Evolutionary conservation across 2,329 filamentous ascomycete species (phyloP).

Genomic region (Penicillium concentricum): DNA sequence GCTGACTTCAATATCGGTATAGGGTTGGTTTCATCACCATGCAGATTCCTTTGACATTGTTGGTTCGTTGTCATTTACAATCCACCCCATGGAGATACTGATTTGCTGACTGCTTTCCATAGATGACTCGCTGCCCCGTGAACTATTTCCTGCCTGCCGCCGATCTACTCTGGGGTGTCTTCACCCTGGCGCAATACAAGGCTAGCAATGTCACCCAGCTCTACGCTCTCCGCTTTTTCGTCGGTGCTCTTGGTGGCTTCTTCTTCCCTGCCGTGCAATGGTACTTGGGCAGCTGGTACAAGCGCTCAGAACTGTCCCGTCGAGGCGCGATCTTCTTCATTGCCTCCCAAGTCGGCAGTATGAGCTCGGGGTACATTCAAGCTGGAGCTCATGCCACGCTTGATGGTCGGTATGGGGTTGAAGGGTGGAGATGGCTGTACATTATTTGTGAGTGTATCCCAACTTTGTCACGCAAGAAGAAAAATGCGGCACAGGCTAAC

Average conservation of each 20-base stretch:
- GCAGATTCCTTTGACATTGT: slow-evolving; percentile 18
- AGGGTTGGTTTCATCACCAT: slow-evolving; percentile 22
- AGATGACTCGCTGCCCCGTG: slow-evolving; percentile 22
- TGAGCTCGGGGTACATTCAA: slow-evolving; percentile 26
- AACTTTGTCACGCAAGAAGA: not conserved
- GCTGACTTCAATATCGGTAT: not conserved
- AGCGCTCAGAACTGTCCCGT: slow-evolving; percentile 21
- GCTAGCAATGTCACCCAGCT: slow-evolving; percentile 25
- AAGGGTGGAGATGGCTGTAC: slow-evolving; percentile 22
- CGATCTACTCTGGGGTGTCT: slow-evolving; percentile 18
- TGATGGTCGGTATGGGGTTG: slow-evolving; percentile 16
- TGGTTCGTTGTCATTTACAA: slow-evolving; percentile 6
- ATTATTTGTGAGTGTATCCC: slow-evolving; percentile 15
- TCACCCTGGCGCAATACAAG: slow-evolving; percentile 19
- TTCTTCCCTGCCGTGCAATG: slow-evolving; percentile 32
- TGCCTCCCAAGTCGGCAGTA: slow-evolving; percentile 23
- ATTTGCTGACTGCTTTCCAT: not conserved
- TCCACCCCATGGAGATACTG: not conserved
- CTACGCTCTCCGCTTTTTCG: slow-evolving; percentile 35
- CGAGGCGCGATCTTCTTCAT: slow-evolving; percentile 26
- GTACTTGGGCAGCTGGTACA: slow-evolving; percentile 26
- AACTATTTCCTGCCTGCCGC: slow-evolving; percentile 21
- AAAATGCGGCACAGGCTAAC: not conserved
- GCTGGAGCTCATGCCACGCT: slow-evolving; percentile 20
- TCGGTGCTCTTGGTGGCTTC: slow-evolving; percentile 33